Conservation (phyloP, 805 yeast species). For the Candida dajiaensis region DNA sequence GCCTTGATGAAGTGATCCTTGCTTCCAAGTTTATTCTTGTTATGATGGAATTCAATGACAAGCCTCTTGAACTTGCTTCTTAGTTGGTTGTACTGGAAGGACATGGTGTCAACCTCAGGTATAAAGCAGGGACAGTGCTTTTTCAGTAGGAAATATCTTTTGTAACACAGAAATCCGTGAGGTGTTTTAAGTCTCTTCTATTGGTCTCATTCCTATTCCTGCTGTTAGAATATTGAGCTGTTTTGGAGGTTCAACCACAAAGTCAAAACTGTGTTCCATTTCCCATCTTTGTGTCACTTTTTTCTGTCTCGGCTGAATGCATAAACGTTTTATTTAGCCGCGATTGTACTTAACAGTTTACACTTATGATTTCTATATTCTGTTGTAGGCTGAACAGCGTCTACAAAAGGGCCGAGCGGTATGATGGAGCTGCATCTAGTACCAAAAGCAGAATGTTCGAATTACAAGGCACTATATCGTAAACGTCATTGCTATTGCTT, state of each 20-base stretch:
- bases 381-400: no score
- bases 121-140: neutral
- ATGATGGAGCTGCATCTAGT: no score
- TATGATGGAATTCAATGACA: constrained; percentile 10
- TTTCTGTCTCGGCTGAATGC: neutral
- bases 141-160: neutral
- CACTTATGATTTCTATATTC: no score
- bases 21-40: constrained; percentile 4
- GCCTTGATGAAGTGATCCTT: constrained; percentile 4
- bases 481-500: neutral
- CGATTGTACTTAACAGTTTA: no score
- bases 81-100: neutral
- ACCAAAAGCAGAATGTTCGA: no score
- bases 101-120: neutral
- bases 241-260: neutral
- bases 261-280: neutral
- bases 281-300: neutral
- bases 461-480: neutral
- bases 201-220: neutral
- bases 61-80: constrained; percentile 8
- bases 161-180: neutral
- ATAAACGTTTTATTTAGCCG: neutral
- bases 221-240: neutral
- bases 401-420: no score
- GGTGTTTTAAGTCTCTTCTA: neutral